Evolutionary conservation across 805 yeast species (phyloP).

Genomic region (Saccharomycopsis olivae): DNA sequence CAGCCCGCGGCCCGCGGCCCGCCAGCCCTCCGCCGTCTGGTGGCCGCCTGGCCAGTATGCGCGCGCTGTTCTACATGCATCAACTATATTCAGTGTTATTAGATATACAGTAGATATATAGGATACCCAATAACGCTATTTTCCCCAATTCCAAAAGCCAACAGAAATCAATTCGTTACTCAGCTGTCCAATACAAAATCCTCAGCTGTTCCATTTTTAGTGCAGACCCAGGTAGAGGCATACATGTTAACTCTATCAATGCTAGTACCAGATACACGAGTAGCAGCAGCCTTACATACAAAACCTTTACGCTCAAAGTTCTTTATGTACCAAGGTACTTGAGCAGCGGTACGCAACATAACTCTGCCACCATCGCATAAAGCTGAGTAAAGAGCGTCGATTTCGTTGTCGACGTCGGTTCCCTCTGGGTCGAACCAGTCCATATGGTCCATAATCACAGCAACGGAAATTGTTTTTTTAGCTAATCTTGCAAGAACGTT

Average conservation of each 20-base stretch:
- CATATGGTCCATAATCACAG: slow-evolving; percentile 86
- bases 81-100: too few relatives aligned
- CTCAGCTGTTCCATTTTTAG: too few relatives aligned
- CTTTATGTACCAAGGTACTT: slow-evolving; percentile 66
- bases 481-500: slow-evolving; percentile 64
- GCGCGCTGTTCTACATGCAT: too few relatives aligned
- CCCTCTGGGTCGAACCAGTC: slow-evolving; percentile 76
- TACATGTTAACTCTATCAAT: slow-evolving; percentile 83
- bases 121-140: too few relatives aligned
- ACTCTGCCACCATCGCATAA: slow-evolving; percentile 63
- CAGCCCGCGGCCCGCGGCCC: too few relatives aligned
- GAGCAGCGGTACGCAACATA: slow-evolving; percentile 64
- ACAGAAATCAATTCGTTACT: too few relatives aligned
- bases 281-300: slow-evolving; percentile 56
- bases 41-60: too few relatives aligned
- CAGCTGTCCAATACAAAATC: too few relatives aligned
- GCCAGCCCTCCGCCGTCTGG: too few relatives aligned
- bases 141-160: too few relatives aligned
- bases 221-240: slow-evolving; percentile 82
- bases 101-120: too few relatives aligned
- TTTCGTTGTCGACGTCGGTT: slow-evolving; percentile 53
- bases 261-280: slow-evolving; percentile 49
- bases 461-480: slow-evolving; percentile 55
- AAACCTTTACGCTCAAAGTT: slow-evolving; percentile 62
- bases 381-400: slow-evolving; percentile 51